A percentile compares a stretch with the other conserved stretches of the same genome.
phyloP scores from a whole-genome alignment of 495 filamentous ascomycete species.

The Stereocaulon alpinum region DNA sequence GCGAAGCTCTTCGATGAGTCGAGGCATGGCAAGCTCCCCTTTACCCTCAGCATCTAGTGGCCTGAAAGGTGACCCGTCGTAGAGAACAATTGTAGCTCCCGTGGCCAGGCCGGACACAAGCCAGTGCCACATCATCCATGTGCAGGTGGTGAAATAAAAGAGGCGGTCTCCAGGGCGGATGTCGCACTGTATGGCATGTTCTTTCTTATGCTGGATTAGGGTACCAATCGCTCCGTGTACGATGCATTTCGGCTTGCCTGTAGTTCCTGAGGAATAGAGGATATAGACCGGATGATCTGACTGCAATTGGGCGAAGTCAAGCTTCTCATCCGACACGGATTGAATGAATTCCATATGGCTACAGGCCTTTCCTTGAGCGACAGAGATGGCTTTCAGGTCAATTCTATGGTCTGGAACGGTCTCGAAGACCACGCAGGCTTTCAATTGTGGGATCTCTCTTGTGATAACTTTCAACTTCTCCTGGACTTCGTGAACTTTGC shows the following conservation, averaged over 20 bases:
- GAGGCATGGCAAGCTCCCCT: slow-evolving; percentile 59
- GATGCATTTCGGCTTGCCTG: slow-evolving; percentile 85
- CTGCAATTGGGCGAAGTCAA: slow-evolving; percentile 62
- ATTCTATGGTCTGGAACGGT: slow-evolving; percentile 42
- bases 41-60: slow-evolving; percentile 42
- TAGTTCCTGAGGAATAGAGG: slow-evolving; percentile 79
- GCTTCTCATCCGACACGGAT: slow-evolving; percentile 31
- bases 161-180: slow-evolving; percentile 54
- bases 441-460: slow-evolving; percentile 48
- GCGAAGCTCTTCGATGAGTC: slow-evolving; percentile 54
- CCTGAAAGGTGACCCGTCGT: slow-evolving; percentile 82
- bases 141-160: slow-evolving; percentile 83
- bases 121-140: slow-evolving; percentile 99
- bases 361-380: slow-evolving; percentile 40
- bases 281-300: slow-evolving; percentile 85
- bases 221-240: slow-evolving; percentile 83
- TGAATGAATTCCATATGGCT: slow-evolving; percentile 42
- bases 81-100: slow-evolving; percentile 72
- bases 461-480: slow-evolving; percentile 66
- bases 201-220: slow-evolving; percentile 88
- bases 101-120: slow-evolving; percentile 70
- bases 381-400: slow-evolving; percentile 38
- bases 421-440: slow-evolving; percentile 59
- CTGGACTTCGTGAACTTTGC: slow-evolving; percentile 62
- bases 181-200: slow-evolving; percentile 74